Conservation (phyloP, 306 rosid species). For the Sicyos baderoa region DNA sequence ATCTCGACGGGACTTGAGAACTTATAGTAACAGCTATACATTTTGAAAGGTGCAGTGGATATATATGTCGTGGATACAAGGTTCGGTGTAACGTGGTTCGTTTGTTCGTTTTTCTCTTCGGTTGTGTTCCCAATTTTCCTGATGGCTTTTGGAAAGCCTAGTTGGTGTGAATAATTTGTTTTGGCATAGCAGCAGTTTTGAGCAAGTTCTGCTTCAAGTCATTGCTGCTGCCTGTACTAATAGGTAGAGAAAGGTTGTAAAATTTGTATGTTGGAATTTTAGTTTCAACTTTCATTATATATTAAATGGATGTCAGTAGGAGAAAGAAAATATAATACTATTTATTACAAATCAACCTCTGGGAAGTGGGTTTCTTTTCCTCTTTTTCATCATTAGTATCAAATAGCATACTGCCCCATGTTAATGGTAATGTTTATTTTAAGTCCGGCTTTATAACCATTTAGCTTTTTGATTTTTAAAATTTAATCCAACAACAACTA, state of each 20-base stretch:
- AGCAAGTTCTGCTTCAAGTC: background rate
- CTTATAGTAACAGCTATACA: background rate
- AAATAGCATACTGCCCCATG: too few species aligned
- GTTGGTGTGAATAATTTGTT: conserved; percentile 19
- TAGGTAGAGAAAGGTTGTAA: conserved; percentile 10
- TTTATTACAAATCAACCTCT: too few species aligned
- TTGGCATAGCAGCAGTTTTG: conserved; percentile 8
- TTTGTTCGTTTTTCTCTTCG: background rate
- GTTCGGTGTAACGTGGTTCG: background rate
- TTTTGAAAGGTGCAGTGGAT: background rate
- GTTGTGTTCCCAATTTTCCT: background rate
- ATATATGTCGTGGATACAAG: background rate
- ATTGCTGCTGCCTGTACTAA: conserved; percentile 10
- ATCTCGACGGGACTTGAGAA: too few species aligned
- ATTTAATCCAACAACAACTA: too few species aligned
- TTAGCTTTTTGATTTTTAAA: too few species aligned
- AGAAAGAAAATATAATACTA: too few species aligned
- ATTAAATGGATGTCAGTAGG: too few species aligned
- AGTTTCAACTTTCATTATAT: background rate
- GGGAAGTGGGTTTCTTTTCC: too few species aligned
- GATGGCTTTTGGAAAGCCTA: conserved; percentile 13
- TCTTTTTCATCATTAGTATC: too few species aligned
- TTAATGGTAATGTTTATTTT: too few species aligned
- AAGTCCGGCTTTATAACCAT: too few species aligned
- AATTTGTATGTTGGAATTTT: conserved; percentile 10